Evolutionary conservation across 73 alveolate genomes (phyloP).

Genomic region (Loxodes magnus): DNA sequence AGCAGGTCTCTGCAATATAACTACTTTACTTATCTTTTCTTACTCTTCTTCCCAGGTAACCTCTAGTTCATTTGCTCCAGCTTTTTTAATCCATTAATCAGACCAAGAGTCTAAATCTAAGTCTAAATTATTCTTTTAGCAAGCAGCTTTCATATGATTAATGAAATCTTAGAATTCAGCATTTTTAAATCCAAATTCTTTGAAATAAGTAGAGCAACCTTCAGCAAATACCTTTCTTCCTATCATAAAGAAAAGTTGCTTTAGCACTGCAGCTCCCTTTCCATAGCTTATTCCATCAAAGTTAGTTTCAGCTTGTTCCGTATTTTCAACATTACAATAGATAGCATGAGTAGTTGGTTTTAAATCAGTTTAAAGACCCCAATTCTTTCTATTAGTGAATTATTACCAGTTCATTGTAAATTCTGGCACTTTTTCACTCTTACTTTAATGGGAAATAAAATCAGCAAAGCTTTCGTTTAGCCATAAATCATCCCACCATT

Average conservation of each 20-base stretch:
- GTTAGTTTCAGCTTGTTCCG: constrained; percentile 87
- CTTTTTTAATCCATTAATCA: constrained; percentile 59
- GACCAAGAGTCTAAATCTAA: constrained; percentile 44
- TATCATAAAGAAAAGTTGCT: constrained; percentile 67
- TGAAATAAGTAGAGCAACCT: constrained; percentile 71
- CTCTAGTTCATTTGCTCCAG: constrained; percentile 72
- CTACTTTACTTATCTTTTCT: constrained; percentile 35
- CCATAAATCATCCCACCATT: constrained; percentile 99
- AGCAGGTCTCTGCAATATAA: constrained; percentile 49
- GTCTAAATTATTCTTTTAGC: constrained; percentile 22
- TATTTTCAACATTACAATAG: constrained; percentile 54
- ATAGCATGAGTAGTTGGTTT: constrained; percentile 95
- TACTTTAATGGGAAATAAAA: constrained; percentile 67
- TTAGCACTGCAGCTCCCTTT: constrained; percentile 90
- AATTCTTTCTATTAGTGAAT: constrained; percentile 64
- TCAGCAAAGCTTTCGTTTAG: constrained; percentile 97
- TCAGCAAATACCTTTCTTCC: constrained; percentile 70
- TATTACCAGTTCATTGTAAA: constrained; percentile 66
- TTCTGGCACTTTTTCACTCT: constrained; percentile 34
- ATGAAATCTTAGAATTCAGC: constrained; percentile 70
- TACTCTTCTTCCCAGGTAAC: constrained; percentile 39
- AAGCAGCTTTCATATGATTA: constrained; percentile 41
- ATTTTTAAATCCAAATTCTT: constrained; percentile 60
- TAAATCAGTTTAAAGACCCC: constrained; percentile 82
- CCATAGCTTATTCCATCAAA: constrained; percentile 94